Base-by-base conservation (phyloP, 257 asterid species). In the Nemophila menziesii region DNA sequence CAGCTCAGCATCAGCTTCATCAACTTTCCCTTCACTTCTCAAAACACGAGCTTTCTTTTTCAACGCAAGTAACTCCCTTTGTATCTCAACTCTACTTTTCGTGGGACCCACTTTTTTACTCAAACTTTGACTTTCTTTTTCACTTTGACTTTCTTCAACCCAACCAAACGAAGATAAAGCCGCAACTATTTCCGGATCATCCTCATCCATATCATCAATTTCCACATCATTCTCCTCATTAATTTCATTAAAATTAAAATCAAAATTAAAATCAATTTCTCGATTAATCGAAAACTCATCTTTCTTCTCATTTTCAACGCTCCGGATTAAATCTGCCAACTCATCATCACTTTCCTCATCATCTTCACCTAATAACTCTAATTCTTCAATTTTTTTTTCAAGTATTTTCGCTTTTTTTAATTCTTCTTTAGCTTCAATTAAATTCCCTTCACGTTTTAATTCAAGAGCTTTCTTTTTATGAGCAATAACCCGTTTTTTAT, bases 381-480 rank as follows among this genome's bases (percentile, higher is more conserved):
- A 86, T 56, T 90, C 96, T 72, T 90, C 94, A 23, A 90, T 90
- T 77, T 81, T 65, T 56, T 73, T 81, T 61, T 79, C 93, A 16
- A 90, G 94, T 72, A 81, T 44, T 70, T 90, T 90, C 5, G 94
- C 99, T 62, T 56, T 81, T 83, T 90, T 90, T 15, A 90, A 55
- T 68, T 90, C 94, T 66, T 81, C 96, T 64, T 85, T 90, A 45
- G 99, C 99, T 63, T 79, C 99, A 16, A 52, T 53, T 42, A 85
- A 83, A 48, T 81, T 79, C 46, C 96, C 99, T 16, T 75, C 82
- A 37, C 92, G 86, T 66, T 90, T 90, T 59, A 90, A 65, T 58
- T 77, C 92, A 18, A 90, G 92, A 48, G 99, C 96, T 70, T 55
- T 81, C 67, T 65, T 90, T 86, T 90, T 90, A 66, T 66, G 87